Conservation (phyloP, 73 alveolate species). For the Loxodes magnus region DNA sequence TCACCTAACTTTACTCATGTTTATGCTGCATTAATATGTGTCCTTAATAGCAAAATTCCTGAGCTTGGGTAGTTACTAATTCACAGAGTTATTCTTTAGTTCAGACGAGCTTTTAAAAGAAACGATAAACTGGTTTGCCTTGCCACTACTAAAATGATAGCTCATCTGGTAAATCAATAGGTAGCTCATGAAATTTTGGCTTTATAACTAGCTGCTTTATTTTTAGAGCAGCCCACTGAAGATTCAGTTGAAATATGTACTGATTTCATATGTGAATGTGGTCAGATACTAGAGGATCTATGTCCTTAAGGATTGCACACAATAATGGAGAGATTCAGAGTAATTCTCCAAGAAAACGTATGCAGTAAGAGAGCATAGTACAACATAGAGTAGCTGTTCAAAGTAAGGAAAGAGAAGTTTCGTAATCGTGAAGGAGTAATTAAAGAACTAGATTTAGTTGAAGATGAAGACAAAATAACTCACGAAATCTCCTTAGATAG, state of each 20-base stretch:
- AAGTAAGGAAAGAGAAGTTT: conserved; percentile 84
- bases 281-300: conserved; percentile 90
- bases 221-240: conserved; percentile 88
- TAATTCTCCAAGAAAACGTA: conserved; percentile 61
- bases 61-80: conserved; percentile 88
- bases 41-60: conserved; percentile 95
- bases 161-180: conserved; percentile 97
- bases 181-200: conserved; percentile 90
- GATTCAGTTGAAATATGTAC: conserved; percentile 89
- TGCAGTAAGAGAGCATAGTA: conserved; percentile 85
- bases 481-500: conserved; percentile 88
- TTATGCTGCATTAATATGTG: conserved; percentile 96
- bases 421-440: conserved; percentile 83
- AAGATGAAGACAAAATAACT: conserved; percentile 95
- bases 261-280: conserved; percentile 90
- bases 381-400: conserved; percentile 93
- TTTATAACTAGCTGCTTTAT: conserved; percentile 77
- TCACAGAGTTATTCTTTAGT: conserved; percentile 83
- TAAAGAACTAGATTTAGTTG: conserved; percentile 97
- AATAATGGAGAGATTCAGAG: conserved; percentile 92
- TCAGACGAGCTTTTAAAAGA: conserved; percentile 91
- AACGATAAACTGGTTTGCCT: conserved; percentile 84
- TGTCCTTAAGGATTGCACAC: conserved; percentile 84
- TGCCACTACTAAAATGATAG: conserved; percentile 91
- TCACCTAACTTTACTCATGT: conserved; percentile 90